phyloP scores from a whole-genome alignment of 768 basidiomycete genomes.

The Trametes cingulata region DNA sequence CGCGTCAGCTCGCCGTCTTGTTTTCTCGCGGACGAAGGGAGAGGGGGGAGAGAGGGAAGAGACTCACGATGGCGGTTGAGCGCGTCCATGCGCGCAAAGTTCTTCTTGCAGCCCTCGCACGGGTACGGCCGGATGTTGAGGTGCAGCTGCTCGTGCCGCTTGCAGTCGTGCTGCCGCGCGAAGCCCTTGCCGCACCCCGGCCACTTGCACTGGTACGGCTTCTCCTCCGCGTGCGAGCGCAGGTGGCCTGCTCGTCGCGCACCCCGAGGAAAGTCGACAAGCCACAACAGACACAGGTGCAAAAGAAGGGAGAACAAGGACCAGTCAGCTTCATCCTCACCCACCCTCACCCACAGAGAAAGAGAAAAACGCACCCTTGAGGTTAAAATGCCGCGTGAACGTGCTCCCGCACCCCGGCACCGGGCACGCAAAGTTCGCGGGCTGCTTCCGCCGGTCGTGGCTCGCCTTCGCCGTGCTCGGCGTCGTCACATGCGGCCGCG shows the following conservation, averaged over 20 bases:
- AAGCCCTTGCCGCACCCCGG: conserved; percentile 94
- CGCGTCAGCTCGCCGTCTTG: neutral
- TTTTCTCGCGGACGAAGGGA: neutral
- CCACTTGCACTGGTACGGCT: conserved; percentile 94
- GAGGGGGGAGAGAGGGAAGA: neutral
- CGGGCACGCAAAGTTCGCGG: conserved; percentile 87
- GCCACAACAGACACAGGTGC: neutral
- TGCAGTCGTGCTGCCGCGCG: conserved; percentile 94
- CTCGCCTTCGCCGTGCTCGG: conserved; percentile 87
- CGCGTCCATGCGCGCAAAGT: conserved; percentile 94
- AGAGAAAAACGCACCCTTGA: conserved; percentile 63
- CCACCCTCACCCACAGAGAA: conserved; percentile 6
- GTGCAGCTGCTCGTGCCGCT: conserved; percentile 93
- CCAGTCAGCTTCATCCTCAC: conserved; percentile 11
- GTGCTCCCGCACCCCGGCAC: conserved; percentile 95
- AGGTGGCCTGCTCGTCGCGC: conserved; percentile 65
- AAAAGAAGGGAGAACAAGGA: neutral
- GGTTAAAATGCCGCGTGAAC: conserved; percentile 94
- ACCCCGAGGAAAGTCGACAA: neutral
- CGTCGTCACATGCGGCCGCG: conserved; percentile 86
- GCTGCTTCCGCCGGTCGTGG: conserved; percentile 81
- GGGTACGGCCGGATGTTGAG: conserved; percentile 90
- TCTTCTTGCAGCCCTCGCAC: conserved; percentile 91
- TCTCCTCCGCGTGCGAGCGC: conserved; percentile 92
- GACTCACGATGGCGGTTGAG: conserved; percentile 88